Evolutionary conservation across 305 asterid species (phyloP), one percentile per base, ranked within the genome.

Genomic region (Fraxinus paxiana): DNA sequence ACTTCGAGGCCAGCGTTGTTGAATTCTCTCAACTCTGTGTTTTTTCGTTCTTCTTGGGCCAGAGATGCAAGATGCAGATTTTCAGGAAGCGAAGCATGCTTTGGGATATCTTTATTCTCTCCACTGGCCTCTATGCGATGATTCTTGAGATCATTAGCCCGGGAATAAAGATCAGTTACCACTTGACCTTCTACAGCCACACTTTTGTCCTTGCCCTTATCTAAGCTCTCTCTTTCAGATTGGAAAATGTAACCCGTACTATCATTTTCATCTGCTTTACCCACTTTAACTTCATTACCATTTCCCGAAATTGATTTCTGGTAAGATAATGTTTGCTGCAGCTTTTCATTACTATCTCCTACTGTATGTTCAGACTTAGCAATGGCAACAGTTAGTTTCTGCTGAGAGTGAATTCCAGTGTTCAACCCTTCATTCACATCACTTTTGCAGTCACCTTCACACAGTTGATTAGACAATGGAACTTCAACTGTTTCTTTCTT

Each of bases 321-420:
- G 30, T 75, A 48, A 73, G 75, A 56, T 18, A 83, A 78, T 78
- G 82, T 9, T 24, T 77, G 84, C 70, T 43, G 77, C 51, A 24
- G 48, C 43, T 65, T 86, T 81, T 85, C 90, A 82, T 80, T 71
- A 67, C 30, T 76, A 70, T 71, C 79, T 75, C 75, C 82, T 79
- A 79, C 91, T 7, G 74, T 59, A 63, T n/a, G 81, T 78, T 86
- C 92, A 80, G 86, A 79, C 61, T 82, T 88, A 8, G 78, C 73
- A 83, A 46, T 75, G 5, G 76, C 69, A 59, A 77, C 72, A 78
- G 88, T 43, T 5, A 71, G 59, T 73, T 75, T 89, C 79, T 77
- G 79, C 86, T 77, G 83, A 3, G 73, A 54, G 48, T 79, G 73
- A 41, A 80, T 34, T 30, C 65, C 63, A 54, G 54, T 77, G 41